Base-by-base conservation (phyloP, 208 protist genomes). In the Trypanosoma avium region DNA sequence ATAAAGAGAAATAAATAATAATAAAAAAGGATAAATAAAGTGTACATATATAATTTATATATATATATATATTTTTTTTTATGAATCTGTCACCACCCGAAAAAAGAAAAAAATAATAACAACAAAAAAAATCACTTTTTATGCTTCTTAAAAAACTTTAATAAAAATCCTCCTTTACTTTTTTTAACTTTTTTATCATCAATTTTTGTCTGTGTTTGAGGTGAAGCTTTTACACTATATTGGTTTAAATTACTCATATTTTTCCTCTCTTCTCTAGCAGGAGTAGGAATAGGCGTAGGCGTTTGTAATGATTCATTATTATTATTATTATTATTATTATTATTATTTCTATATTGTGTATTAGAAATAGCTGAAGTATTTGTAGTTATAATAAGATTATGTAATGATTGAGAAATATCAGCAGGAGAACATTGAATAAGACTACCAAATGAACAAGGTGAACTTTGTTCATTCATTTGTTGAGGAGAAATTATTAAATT, bases 141-240 rank as follows among this genome's bases (percentile, higher is more conserved):
- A 13, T 52, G 67, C 63, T 55, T 72, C 43, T n/a, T 49, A 48
- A 76, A 76, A 0, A 76, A 10, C 26, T 58, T 77, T 15, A 53
- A 56, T 12, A 71, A 45, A 27, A 77, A 50, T 30, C n/a, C 47
- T 27, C 40, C 61, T 26, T 46, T 54, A 36, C 68, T 48, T 33
- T 55, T 57, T 22, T 66, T 66, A 5, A 3, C 32, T 12, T 56
- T 57, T 57, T 29, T 38, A 57, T 30, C 6, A 12, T 0, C 9
- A 35, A 7, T 38, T 6, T 45, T 26, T 22, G 43, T 17, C 49
- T 32, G 3, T 32, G 27, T 2, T 0, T 24, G 33, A 22, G 19
- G 35, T 56, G n/a, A 15, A 2, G 32, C 9, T 21, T 36, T 21
- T 26, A 35, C 24, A 17, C 27, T 27, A 33, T 12, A 0, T 62